Conservation (phyloP, 2,329 filamentous ascomycete species). For the Didymella pomorum region DNA sequence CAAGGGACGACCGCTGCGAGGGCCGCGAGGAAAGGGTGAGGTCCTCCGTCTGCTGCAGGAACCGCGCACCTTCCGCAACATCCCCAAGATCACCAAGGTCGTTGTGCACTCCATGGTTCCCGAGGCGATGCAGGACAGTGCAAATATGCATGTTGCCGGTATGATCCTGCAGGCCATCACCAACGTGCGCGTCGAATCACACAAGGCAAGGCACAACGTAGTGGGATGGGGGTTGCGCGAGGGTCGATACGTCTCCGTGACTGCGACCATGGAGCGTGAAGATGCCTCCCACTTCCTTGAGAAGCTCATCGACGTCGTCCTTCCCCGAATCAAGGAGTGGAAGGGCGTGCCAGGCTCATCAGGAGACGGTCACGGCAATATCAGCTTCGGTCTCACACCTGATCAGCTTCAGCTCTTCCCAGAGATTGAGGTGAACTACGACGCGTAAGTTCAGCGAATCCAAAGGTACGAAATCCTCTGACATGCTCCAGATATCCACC, state of each 20-base stretch:
- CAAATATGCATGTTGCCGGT: conserved; percentile 80
- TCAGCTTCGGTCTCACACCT: conserved; percentile 79
- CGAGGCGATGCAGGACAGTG: conserved; percentile 72
- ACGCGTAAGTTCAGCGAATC: conserved; percentile 69
- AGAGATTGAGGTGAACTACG: conserved; percentile 93
- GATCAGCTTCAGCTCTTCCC: conserved; percentile 85
- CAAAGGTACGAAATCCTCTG: neutral
- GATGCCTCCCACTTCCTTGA: conserved; percentile 89
- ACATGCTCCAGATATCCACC: conserved; percentile 62
- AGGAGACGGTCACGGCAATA: conserved; percentile 88
- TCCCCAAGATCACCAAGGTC: conserved; percentile 82
- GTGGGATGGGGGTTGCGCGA: conserved; percentile 76
- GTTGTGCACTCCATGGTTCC: conserved; percentile 80
- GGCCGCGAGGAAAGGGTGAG: conserved; percentile 79
- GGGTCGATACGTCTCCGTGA: conserved; percentile 77
- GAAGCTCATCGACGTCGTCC: conserved; percentile 86
- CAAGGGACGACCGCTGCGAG: conserved; percentile 85
- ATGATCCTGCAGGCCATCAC: conserved; percentile 87
- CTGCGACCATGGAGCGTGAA: conserved; percentile 78
- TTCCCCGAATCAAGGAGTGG: conserved; percentile 97
- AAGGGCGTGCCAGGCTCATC: conserved; percentile 77
- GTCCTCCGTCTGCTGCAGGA: conserved; percentile 73
- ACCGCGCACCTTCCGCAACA: conserved; percentile 78
- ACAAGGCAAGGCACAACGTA: conserved; percentile 74
- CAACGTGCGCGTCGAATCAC: conserved; percentile 75